phyloP scores from a whole-genome alignment of 495 filamentous ascomycete genomes.

The Trichoderma parareesei region DNA sequence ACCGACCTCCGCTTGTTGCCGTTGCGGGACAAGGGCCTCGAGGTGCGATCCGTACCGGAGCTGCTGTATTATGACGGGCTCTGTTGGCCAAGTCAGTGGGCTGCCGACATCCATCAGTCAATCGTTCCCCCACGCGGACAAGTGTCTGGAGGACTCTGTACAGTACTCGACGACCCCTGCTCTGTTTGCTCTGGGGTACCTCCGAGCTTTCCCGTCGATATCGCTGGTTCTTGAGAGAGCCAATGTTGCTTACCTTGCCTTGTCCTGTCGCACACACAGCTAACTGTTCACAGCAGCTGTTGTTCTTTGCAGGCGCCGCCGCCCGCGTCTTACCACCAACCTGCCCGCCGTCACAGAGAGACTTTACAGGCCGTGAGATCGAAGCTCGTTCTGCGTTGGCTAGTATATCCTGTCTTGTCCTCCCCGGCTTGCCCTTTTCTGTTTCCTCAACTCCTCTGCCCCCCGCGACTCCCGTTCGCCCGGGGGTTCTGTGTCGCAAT shows the following conservation, averaged over 20 bases:
- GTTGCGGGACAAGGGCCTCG: background rate
- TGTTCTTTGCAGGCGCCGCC: background rate
- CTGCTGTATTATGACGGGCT: conserved; percentile 3
- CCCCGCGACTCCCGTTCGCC: conserved; percentile 5
- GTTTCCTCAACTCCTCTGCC: conserved; percentile 4
- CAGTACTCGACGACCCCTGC: background rate
- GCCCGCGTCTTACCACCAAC: conserved; percentile 3
- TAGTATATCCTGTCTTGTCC: background rate
- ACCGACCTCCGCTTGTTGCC: conserved; percentile 2
- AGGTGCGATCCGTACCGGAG: conserved; percentile 4
- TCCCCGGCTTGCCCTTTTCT: background rate
- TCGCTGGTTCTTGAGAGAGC: background rate
- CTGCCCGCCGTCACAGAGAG: background rate
- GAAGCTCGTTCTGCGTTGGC: background rate
- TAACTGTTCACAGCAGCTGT: background rate
- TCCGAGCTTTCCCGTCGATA: conserved; percentile 3
- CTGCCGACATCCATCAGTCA: conserved; percentile 8
- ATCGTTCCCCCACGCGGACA: conserved; percentile 10
- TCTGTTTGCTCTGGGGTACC: background rate
- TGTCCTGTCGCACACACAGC: background rate
- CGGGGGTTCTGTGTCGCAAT: conserved; percentile 20
- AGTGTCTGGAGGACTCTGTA: conserved; percentile 4
- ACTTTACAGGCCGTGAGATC: background rate
- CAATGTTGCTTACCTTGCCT: background rate
- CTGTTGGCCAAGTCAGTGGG: background rate